Evolutionary conservation across 768 basidiomycete genomes (phyloP).

Genomic region (Neoboletus magnificus): DNA sequence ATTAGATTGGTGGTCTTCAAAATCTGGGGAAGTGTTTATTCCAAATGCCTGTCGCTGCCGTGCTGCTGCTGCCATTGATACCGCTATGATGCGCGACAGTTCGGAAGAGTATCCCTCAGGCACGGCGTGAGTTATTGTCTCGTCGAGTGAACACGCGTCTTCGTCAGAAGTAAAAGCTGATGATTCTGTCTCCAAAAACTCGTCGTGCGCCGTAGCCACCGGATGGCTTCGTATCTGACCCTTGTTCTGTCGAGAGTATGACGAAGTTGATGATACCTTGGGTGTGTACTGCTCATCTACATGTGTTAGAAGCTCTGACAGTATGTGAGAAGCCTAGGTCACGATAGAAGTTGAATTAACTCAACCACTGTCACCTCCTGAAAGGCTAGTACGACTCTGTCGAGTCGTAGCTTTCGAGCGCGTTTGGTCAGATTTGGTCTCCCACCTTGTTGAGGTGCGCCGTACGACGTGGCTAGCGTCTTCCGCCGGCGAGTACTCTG

Average conservation of each 20-base stretch:
- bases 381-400: conserved; percentile 1
- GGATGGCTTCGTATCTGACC: background rate
- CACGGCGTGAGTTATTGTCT: background rate
- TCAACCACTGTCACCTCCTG: conserved; percentile 8
- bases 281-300: conserved; percentile 24
- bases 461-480: conserved; percentile 8
- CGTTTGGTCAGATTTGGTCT: conserved; percentile 6
- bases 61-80: conserved; percentile 37
- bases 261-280: conserved; percentile 1
- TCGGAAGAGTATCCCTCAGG: conserved; percentile 27
- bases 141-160: conserved; percentile 3
- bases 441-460: conserved; percentile 1
- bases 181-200: conserved; percentile 8
- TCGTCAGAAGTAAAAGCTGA: conserved; percentile 17
- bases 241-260: conserved; percentile 7
- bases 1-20: background rate
- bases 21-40: conserved; percentile 40
- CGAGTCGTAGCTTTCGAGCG: background rate
- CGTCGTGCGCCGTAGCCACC: background rate
- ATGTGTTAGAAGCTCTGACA: conserved; percentile 1
- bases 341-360: background rate
- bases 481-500: conserved; percentile 31
- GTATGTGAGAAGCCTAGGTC: conserved; percentile 4
- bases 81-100: conserved; percentile 25
- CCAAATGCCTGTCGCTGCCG: conserved; percentile 52